Base-by-base conservation (phyloP, 2,329 filamentous ascomycete genomes). In the Phyllosticta citrichinensis region DNA sequence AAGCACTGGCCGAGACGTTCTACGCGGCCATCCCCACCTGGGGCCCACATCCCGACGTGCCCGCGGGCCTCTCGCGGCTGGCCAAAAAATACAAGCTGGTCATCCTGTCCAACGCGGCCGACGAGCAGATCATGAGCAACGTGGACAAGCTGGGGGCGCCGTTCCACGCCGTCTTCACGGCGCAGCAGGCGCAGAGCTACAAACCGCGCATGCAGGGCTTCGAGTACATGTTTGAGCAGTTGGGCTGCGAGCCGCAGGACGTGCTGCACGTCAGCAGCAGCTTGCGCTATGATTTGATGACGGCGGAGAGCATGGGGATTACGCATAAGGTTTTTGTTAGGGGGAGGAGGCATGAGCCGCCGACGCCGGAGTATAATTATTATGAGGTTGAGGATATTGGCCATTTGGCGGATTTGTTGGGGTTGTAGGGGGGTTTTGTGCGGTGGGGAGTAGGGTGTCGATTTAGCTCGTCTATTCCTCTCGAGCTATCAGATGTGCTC, bases 201-300 rank as follows among this genome's bases (percentile, higher is more conserved):
- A 61, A 61, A 55, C 59, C 59, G 30, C 54, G 59, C 47, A 61
- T 61, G 59, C 55, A 53, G 20, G 59, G 59, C 9, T 61, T 61
- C 33, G 59, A 61, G 47, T 53, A 53, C 27, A 61, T 61, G 59
- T 61, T 56, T n/a, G 55, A 50, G 47, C 5, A 50, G 59, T 24
- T 61, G 47, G 59, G 59, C 8, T 61, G 59, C 55, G 4, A n/a
- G 59, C 59, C 59, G 5, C 47, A 61, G 50, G 59, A 61, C 11
- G 55, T 57, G 55, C 20, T 61, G 50, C 59, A 61, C 22, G 59
- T 61, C 40, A 56, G 53, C 5, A 53, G 47, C 27, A 61, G 59
- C 33, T 24, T 61, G 55, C 25, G 59, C 19, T 61, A 61, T 20
- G 59, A 61, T 19, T 27, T 61, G 54, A 61, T 61, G 54, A 57